phyloP scores from a whole-genome alignment of 2,329 filamentous ascomycete genomes.

The Shiraia bambusicola region DNA sequence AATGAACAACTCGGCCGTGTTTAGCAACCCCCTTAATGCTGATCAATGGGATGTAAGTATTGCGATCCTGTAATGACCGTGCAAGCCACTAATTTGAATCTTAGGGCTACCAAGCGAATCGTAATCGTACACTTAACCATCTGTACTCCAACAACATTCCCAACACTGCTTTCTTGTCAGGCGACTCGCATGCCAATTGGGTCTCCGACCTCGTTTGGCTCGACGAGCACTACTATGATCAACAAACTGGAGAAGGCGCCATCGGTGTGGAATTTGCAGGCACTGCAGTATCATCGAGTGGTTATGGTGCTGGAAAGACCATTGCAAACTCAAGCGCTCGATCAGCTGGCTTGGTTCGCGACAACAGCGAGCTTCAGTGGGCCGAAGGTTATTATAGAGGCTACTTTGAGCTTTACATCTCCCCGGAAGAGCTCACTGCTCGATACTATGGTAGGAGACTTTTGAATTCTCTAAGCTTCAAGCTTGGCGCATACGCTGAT shows the following conservation, averaged over 20 bases:
- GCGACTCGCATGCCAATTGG: conserved; percentile 68
- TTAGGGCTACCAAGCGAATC: conserved; percentile 65
- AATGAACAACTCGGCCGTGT: conserved; percentile 28
- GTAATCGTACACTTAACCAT: conserved; percentile 67
- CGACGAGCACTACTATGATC: conserved; percentile 41
- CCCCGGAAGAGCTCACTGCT: conserved; percentile 57
- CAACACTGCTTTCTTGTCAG: conserved; percentile 71
- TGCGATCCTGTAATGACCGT: neutral
- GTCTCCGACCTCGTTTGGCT: conserved; percentile 47
- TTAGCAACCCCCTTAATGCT: conserved; percentile 44
- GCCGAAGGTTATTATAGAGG: conserved; percentile 71
- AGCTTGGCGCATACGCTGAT: neutral
- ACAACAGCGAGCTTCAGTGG: conserved; percentile 68
- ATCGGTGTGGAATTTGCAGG: conserved; percentile 58
- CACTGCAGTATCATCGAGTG: conserved; percentile 63
- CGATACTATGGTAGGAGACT: conserved; percentile 59
- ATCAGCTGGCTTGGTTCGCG: conserved; percentile 39
- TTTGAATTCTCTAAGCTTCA: neutral
- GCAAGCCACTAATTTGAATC: neutral
- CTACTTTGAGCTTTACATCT: conserved; percentile 65
- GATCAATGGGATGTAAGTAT: conserved; percentile 58
- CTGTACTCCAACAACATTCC: conserved; percentile 66
- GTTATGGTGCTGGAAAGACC: conserved; percentile 32
- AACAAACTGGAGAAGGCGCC: conserved; percentile 39
- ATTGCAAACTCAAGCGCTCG: conserved; percentile 50